Evolutionary conservation across 1,284 basidiomycete genomes (phyloP).

Genomic region (Mycosarcoma mackinlayi): DNA sequence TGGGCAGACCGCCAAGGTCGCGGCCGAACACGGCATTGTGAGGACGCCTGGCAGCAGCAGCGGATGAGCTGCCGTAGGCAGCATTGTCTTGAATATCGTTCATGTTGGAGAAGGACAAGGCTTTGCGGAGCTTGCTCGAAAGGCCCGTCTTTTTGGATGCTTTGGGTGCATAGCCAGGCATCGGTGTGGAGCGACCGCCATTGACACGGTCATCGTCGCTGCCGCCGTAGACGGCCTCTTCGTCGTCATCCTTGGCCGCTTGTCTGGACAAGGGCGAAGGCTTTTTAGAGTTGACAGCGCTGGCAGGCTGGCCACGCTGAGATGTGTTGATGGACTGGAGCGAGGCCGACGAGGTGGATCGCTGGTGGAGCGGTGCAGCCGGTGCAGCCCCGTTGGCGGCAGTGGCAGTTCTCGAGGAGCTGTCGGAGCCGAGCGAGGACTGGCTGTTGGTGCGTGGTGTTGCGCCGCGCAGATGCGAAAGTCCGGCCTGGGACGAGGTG

Average conservation of each 20-base stretch:
- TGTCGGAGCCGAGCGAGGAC: slow-evolving; percentile 34
- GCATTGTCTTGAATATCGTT: slow-evolving; percentile 44
- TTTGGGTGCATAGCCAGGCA: slow-evolving; percentile 49
- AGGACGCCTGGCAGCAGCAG: slow-evolving; percentile 17
- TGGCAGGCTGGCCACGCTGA: slow-evolving; percentile 21
- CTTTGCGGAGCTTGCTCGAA: slow-evolving; percentile 60
- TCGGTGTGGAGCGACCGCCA: slow-evolving; percentile 52
- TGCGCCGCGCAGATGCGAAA: slow-evolving; percentile 41
- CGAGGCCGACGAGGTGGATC: slow-evolving; percentile 37
- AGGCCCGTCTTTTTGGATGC: slow-evolving; percentile 56
- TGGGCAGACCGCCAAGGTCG: slow-evolving; percentile 37
- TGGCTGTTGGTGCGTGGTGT: slow-evolving; percentile 48
- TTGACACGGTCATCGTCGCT: slow-evolving; percentile 57
- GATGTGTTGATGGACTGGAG: slow-evolving; percentile 29
- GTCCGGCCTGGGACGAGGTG: slow-evolving; percentile 36
- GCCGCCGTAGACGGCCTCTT: slow-evolving; percentile 53
- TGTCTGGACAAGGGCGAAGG: slow-evolving; percentile 60
- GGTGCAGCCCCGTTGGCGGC: slow-evolving; percentile 4
- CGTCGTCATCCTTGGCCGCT: slow-evolving; percentile 51
- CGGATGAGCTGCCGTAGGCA: slow-evolving; percentile 8
- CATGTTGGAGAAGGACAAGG: slow-evolving; percentile 59
- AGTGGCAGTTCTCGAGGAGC: slow-evolving; percentile 25
- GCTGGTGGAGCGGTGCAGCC: slow-evolving; percentile 27
- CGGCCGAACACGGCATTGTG: slow-evolving; percentile 25
- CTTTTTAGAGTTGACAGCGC: slow-evolving; percentile 45